Evolutionary conservation across 2,329 filamentous ascomycete species (phyloP).

Genomic region (Triangularia setosa): DNA sequence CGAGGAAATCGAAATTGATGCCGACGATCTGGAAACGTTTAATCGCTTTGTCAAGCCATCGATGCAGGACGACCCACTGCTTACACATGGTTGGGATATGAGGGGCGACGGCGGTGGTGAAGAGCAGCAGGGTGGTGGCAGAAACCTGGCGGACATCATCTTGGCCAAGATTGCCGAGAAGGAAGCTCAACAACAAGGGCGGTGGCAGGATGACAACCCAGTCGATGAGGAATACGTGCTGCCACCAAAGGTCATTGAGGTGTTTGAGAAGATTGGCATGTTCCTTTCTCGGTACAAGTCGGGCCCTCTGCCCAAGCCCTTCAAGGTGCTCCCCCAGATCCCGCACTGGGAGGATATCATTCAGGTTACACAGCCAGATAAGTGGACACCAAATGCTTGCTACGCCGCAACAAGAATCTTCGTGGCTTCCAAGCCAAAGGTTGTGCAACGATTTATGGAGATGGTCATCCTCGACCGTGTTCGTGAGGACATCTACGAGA

Average conservation of each 20-base stretch:
- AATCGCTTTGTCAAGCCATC: conserved; percentile 78
- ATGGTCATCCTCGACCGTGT: conserved; percentile 84
- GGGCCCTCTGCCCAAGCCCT: conserved; percentile 93
- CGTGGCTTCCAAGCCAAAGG: conserved; percentile 73
- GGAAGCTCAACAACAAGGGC: conserved; percentile 53
- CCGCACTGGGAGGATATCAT: conserved; percentile 75
- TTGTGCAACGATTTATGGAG: conserved; percentile 81
- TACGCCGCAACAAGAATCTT: conserved; percentile 93
- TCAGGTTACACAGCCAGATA: conserved; percentile 24
- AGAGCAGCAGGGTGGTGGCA: conserved; percentile 52
- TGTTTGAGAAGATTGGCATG: conserved; percentile 86
- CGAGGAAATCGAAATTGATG: conserved; percentile 76
- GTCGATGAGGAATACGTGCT: conserved; percentile 81
- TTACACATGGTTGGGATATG: conserved; percentile 59
- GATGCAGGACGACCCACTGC: conserved; percentile 67
- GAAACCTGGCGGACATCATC: conserved; percentile 89
- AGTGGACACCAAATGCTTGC: conserved; percentile 58
- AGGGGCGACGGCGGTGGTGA: conserved; percentile 37
- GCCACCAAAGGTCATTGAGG: conserved; percentile 86
- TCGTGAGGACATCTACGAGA: conserved; percentile 90
- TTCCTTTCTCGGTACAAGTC: conserved; percentile 91
- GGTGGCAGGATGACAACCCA: conserved; percentile 26
- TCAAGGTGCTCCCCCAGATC: conserved; percentile 92
- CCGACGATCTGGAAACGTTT: conserved; percentile 84
- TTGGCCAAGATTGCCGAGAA: conserved; percentile 90